Evolutionary conservation across 1,139 yeast species (phyloP).

Genomic region (Scheffersomyces parashehatae): DNA sequence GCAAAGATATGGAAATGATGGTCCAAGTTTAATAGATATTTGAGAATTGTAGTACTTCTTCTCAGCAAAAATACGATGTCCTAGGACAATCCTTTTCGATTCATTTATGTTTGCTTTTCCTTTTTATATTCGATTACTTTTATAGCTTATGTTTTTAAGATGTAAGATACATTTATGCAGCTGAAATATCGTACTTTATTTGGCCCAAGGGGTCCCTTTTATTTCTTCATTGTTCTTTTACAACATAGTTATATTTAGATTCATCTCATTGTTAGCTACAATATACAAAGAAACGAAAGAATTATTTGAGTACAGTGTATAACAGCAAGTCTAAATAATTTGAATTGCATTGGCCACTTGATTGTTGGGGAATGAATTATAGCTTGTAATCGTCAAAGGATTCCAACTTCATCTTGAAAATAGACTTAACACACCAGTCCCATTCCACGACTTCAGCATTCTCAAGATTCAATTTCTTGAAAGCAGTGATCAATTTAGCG

Average conservation of each 20-base stretch:
- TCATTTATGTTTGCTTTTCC: no score
- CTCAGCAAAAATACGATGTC: no score
- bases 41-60: slow-evolving; percentile 11
- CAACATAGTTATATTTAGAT: neutral
- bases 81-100: no score
- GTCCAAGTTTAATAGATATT: slow-evolving; percentile 52
- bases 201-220: no score
- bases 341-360: no score
- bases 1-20: slow-evolving; percentile 22
- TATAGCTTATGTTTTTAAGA: no score
- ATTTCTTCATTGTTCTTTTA: neutral
- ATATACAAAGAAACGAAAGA: neutral
- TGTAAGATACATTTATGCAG: no score
- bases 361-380: slow-evolving; percentile 6
- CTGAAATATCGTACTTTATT: no score
- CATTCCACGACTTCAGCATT: slow-evolving; percentile 51
- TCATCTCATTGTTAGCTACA: neutral
- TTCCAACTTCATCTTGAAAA: slow-evolving; percentile 48
- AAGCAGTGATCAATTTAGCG: slow-evolving; percentile 41
- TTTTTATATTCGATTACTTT: no score
- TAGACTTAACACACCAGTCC: slow-evolving; percentile 68
- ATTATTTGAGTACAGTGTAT: no score
- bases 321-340: no score
- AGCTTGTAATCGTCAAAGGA: slow-evolving; percentile 23
- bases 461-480: slow-evolving; percentile 29